Percentiles rank a stretch among this genome's conserved stretches.
These are phyloP conservation scores for Bipolaris oryzae DNA, from an alignment of 2,329 filamentous ascomycete species.

Conservation along the genomic window DNA sequence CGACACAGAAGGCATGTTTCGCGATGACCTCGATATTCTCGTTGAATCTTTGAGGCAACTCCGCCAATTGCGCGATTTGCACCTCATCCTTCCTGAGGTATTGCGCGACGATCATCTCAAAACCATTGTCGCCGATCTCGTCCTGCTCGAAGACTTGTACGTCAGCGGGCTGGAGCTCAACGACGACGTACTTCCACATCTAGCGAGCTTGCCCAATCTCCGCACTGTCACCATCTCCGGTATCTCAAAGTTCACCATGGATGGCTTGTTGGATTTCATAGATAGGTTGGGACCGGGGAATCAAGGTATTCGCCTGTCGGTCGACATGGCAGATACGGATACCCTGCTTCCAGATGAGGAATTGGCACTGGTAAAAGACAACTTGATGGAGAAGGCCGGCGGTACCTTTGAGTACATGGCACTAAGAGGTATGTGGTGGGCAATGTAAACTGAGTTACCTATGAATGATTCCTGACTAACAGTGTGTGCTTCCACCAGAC, in stretches of 20 bases:
- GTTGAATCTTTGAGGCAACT: constrained; percentile 60
- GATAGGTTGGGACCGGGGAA: constrained; percentile 50
- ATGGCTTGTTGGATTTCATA: constrained; percentile 58
- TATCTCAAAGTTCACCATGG: constrained; percentile 60
- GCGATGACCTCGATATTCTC: constrained; percentile 57
- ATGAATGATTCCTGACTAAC: constrained; percentile 4
- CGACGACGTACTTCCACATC: constrained; percentile 54
- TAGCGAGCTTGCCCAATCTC: constrained; percentile 57
- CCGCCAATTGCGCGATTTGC: constrained; percentile 59
- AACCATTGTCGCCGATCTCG: constrained; percentile 54
- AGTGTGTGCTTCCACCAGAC: constrained; percentile 39
- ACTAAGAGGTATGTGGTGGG: constrained; percentile 49
- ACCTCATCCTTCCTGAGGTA: constrained; percentile 58
- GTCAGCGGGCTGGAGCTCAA: constrained; percentile 62
- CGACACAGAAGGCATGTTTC: constrained; percentile 54
- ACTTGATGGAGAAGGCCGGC: constrained; percentile 48
- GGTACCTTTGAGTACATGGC: constrained; percentile 54
- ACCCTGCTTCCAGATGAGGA: constrained; percentile 49
- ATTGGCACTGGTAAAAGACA: constrained; percentile 47
- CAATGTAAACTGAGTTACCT: not conserved
- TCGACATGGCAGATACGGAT: constrained; percentile 55
- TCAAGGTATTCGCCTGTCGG: constrained; percentile 50
- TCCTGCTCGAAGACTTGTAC: constrained; percentile 61
- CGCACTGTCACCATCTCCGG: constrained; percentile 61
- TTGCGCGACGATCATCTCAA: constrained; percentile 59